A percentile compares a stretch with the other conserved stretches of the same genome.
These are phyloP conservation scores for Geranomyces michiganensis DNA, from an alignment of 192 early-diverging fungal genomes.

Conservation along the genomic window DNA sequence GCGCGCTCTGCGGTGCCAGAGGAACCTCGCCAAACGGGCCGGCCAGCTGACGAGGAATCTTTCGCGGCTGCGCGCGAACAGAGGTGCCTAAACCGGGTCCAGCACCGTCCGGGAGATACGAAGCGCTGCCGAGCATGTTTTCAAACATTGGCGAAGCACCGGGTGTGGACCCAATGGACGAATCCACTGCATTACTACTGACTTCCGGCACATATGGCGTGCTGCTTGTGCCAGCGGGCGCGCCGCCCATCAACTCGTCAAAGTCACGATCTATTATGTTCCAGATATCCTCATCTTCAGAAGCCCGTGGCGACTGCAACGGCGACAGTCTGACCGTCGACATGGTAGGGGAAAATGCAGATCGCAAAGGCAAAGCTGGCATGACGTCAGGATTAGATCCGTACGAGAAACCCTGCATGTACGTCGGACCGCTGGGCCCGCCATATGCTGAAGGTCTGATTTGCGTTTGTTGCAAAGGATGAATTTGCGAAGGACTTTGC, in stretches of 20 bases:
- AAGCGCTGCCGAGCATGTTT: background rate
- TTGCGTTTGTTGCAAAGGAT: too few species aligned
- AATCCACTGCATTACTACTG: too few species aligned
- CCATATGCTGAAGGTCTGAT: background rate
- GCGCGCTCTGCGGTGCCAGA: background rate
- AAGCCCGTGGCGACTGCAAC: background rate
- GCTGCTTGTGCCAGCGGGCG: background rate
- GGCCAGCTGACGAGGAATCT: constrained; percentile 23
- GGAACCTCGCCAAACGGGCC: constrained; percentile 29
- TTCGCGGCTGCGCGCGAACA: background rate
- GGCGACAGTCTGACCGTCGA: background rate
- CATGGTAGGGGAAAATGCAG: constrained; percentile 16
- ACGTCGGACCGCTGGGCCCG: background rate
- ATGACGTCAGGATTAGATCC: constrained; percentile 25
- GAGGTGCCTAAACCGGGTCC: constrained; percentile 16
- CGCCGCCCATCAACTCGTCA: constrained; percentile 37
- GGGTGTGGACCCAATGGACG: background rate
- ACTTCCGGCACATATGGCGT: background rate
- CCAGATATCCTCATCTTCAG: constrained; percentile 37
- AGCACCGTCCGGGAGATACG: constrained; percentile 21
- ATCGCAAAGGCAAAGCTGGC: background rate
- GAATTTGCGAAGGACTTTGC: too few species aligned
- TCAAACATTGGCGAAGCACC: background rate
- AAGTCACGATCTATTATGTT: constrained; percentile 38
- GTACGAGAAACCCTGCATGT: constrained; percentile 14